A percentile compares a stretch with the other conserved stretches of the same genome.
phyloP scores from a whole-genome alignment of 2,329 filamentous ascomycete genomes.

The Pseudogymnoascus sp. region DNA sequence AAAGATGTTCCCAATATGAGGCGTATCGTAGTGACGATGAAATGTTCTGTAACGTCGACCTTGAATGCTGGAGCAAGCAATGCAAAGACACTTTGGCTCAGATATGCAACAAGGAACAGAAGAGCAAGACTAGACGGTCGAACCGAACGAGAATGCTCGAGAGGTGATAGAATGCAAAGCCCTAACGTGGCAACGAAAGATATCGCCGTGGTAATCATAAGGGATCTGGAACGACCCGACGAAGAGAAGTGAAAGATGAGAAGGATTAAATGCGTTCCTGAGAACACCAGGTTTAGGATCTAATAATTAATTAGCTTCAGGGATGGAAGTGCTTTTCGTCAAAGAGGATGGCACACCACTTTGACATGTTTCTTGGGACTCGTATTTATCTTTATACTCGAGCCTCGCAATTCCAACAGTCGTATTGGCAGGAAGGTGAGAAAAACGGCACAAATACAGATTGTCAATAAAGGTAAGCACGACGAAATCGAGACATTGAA shows the following conservation, averaged over 20 bases:
- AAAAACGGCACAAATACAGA: neutral
- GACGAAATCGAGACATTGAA: no score
- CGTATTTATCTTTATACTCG: slow-evolving; percentile 6
- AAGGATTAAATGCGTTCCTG: no score
- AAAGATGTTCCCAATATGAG: slow-evolving; percentile 2
- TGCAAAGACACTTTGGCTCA: neutral
- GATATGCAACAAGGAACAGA: neutral
- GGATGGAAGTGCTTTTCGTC: no score
- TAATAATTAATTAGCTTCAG: no score
- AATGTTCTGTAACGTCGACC: neutral
- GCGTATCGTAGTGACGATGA: slow-evolving; percentile 9
- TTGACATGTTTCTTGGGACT: neutral
- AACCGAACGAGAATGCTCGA: neutral
- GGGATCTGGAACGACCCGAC: no score
- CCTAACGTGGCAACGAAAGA: no score
- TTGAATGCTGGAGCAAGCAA: neutral
- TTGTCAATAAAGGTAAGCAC: no score
- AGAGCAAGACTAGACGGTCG: neutral
- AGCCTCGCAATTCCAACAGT: neutral
- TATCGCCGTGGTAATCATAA: no score
- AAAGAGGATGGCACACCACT: neutral
- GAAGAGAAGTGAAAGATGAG: no score
- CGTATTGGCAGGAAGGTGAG: slow-evolving; percentile 5
- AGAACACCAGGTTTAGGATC: no score
- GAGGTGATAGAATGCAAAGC: no score